These are phyloP conservation scores for Agrocybe pediades DNA, from an alignment of 768 basidiomycete genomes.

Conservation along the genomic window DNA sequence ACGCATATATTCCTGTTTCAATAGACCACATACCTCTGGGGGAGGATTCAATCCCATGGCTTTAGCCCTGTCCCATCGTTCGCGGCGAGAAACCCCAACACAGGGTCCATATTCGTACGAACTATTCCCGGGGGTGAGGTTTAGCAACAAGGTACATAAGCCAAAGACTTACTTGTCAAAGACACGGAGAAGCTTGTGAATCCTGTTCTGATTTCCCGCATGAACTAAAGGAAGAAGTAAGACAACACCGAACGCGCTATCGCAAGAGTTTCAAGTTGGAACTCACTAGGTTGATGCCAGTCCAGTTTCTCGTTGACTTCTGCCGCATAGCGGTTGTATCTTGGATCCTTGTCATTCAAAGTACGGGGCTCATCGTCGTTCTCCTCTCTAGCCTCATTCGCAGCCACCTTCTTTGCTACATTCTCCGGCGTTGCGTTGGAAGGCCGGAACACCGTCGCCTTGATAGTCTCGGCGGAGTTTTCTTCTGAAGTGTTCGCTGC, in stretches of 20 bases:
- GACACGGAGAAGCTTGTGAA: slow-evolving; percentile 74
- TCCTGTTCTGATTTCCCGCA: slow-evolving; percentile 54
- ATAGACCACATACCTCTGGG: slow-evolving; percentile 10
- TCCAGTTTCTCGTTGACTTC: slow-evolving; percentile 57
- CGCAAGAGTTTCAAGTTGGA: background rate
- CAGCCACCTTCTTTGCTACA: slow-evolving; percentile 17
- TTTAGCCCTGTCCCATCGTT: slow-evolving; percentile 86
- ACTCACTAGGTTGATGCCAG: slow-evolving; percentile 60
- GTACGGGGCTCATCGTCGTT: slow-evolving; percentile 29
- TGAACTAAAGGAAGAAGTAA: slow-evolving; percentile 54
- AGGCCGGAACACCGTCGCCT: slow-evolving; percentile 5
- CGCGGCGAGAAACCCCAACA: slow-evolving; percentile 72
- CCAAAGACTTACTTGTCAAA: slow-evolving; percentile 67
- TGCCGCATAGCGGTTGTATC: slow-evolving; percentile 52
- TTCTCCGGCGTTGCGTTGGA: slow-evolving; percentile 14
- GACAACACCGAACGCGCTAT: background rate
- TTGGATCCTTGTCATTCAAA: slow-evolving; percentile 48
- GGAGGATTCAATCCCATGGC: slow-evolving; percentile 77
- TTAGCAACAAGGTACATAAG: background rate
- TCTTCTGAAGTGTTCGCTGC: background rate
- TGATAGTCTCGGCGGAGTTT: background rate
- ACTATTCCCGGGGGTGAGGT: slow-evolving; percentile 36
- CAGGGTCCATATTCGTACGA: slow-evolving; percentile 83
- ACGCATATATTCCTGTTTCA: background rate
- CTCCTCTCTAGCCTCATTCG: slow-evolving; percentile 13